These are phyloP conservation scores for Isoetes taiwanensis DNA, from an alignment of 75 land plant species.

Conservation along the genomic window DNA sequence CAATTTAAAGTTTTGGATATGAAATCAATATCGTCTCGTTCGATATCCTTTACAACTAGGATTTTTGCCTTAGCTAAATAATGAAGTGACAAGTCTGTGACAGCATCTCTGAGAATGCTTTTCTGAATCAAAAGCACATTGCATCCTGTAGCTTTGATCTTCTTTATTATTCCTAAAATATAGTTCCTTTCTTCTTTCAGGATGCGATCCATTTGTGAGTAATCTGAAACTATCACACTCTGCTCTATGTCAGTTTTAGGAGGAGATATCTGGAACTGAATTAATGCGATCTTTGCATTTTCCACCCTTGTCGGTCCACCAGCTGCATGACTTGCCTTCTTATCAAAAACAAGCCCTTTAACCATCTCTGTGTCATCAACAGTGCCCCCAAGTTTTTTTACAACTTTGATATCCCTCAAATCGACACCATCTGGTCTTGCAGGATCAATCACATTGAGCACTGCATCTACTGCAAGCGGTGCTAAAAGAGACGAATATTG, in stretches of 20 bases:
- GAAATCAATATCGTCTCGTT: constrained; percentile 93
- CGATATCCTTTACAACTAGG: constrained; percentile 87
- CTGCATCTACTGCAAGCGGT: constrained; percentile 82
- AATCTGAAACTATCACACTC: constrained; percentile 86
- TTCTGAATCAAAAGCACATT: constrained; percentile 91
- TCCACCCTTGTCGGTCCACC: constrained; percentile 89
- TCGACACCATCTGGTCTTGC: constrained; percentile 61
- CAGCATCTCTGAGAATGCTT: constrained; percentile 89
- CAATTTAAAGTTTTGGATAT: constrained; percentile 88
- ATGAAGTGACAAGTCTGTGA: constrained; percentile 85
- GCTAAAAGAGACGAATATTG: constrained; percentile 91
- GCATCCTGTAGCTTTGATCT: constrained; percentile 87
- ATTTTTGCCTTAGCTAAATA: constrained; percentile 92
- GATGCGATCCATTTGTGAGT: constrained; percentile 82
- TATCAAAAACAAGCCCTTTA: constrained; percentile 73
- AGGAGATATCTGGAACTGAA: constrained; percentile 96
- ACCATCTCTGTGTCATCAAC: constrained; percentile 91
- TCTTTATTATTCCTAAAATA: constrained; percentile 83
- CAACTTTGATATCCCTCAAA: constrained; percentile 59
- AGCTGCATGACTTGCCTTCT: constrained; percentile 79
- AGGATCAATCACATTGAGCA: constrained; percentile 75
- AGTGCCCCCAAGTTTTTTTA: constrained; percentile 87
- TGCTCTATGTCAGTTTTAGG: constrained; percentile 98
- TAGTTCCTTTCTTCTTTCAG: constrained; percentile 91
- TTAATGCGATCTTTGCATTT: constrained; percentile 79